Evolutionary conservation across 2,329 filamentous ascomycete species (phyloP), one percentile per base, ranked within the genome.

Genomic region (Coniochaeta sp.): DNA sequence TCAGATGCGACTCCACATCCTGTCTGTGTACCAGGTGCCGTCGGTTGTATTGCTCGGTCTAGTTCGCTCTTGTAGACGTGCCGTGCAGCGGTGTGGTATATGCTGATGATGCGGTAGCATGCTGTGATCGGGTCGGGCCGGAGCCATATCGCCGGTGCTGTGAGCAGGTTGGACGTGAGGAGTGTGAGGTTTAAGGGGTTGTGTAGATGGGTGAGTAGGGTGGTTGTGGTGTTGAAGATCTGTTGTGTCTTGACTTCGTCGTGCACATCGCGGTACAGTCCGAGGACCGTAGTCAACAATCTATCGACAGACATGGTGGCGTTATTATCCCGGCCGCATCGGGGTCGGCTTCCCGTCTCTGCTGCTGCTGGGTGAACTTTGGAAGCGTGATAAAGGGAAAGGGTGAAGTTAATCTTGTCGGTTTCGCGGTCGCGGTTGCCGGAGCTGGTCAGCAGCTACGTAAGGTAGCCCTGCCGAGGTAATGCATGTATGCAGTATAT

Each of bases 171-270:
- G 24, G 84, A 85, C 1, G 86, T 87, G 51, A 91, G 75, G 12
- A 91, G 75, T 35, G 82, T 81, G 60, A 90, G 75, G 65, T 91
- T 91, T 52, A 88, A 77, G 13, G 86, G 86, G 62, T 91, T 91
- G 55, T 82, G 82, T 50, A 91, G 80, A 48, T 79, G 80, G 14
- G 83, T 79, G 51, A 91, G 75, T 27, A 91, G 78, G 33, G 82
- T 79, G 16, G 81, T 77, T 14, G 86, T 87, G 42, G 83, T 86
- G 56, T 78, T 82, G 61, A 87, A 72, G 59, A 84, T 76, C 64
- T 80, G 77, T 56, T 80, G 72, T 22, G 75, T 78, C 57, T 72
- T 73, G 51, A 65, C 62, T 48, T 71, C 69, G 65, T 78, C 72
- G 65, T 77, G 76, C 48, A 75, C 66, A 57, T 78, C 74, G 63